Base-by-base conservation (phyloP, 176 grass and related monocot genomes). In the Metroxylon sagu region DNA sequence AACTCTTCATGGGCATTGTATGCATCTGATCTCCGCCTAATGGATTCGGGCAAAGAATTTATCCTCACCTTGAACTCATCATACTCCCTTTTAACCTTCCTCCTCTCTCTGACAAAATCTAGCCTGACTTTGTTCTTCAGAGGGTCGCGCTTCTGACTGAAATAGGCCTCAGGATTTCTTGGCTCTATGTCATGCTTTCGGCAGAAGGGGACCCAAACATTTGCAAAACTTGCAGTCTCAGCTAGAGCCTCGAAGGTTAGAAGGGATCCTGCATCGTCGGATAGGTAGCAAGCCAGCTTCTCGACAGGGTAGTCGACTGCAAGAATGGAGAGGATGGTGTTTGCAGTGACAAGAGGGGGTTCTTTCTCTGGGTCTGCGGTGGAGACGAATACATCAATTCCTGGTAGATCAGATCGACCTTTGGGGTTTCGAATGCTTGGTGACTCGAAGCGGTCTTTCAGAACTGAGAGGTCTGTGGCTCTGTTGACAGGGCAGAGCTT, bases 321-420 rank as follows among this genome's bases (percentile, higher is more conserved):
- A 30, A 97, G 83, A 61, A 97, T 97, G 39, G 92, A 97, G 49
- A 97, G 83, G 31, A 97, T 57, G 56, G 92, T 97, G 87, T 97
- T 97, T 0, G 92, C 83, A 1, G 92, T 97, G 53, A 97, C 75
- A 0, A 97, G 83, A 0, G 92, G 92, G 25, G 92, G 92, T 72
- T 97, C 92, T 62, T 91, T 97, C 25, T 97, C 92, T 16, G 92
- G 83, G 61, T 97, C 92, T 4, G 92, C 92, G 0, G 86, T 91
- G 43, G 92, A 90, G 61, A 97, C 92, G 26, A 97, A 91, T 0
- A 97, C 81, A 52, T 97, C 87, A 19, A 97, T 48, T 14, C 92
- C 78, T 0, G 92, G 92, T 5, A 97, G 80, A 57, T 97, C 92
- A 2, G 92, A 97, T 4, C 78, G 87, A 50, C 92, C 92, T 71